Evolutionary conservation across 139 green algal genomes (phyloP), one percentile per base, ranked within the genome.

Genomic region (Closterium sp.): DNA sequence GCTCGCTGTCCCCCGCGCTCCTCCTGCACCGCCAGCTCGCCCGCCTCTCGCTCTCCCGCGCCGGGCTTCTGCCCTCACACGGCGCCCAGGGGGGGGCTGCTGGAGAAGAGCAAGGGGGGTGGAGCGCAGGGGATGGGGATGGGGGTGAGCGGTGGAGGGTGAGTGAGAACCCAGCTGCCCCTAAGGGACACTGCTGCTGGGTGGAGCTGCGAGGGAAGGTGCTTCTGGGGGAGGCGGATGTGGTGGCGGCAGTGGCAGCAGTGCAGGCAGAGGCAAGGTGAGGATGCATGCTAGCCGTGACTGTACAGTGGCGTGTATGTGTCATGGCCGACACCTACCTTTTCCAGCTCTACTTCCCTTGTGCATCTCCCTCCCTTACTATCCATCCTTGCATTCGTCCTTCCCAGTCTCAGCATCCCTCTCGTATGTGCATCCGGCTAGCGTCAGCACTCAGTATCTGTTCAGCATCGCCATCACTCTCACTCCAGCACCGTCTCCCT

Each of bases 11-110:
- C 19, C 88, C 88, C 19, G 34, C 38, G 35, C 36, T 93, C 7
- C 89, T 93, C n/a, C 64, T 93, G 16, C 91, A 93, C 36, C 89
- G 91, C 25, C 91, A 93, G 88, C 91, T 93, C 35, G 91, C 91
- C 66, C 43, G 88, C 31, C 31, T 93, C 43, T 93, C 90, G 33
- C 88, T 93, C 30, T 21, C 28, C 1, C 34, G 34, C 8, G 35
- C 33, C 19, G 90, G 90, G n/a, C 33, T 93, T 23, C 38, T 89
- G 87, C 25, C n/a, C 21, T 19, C 86, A 21, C 23, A n/a, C 84
- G 33, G 76, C n/a, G 55, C 34, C 30, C 23, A 92, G 21, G 89
- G 33, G 0, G 34, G 33, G 0, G 12, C 83, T 33, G 33, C 34
- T 16, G 33, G 28, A 90, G 89, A 16, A 86, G 89, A 55, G 33